Percentiles rank a stretch among this genome's conserved stretches.
These are phyloP conservation scores for Aspergillus indologenus DNA, from an alignment of 495 filamentous ascomycete species.

Conservation along the genomic window DNA sequence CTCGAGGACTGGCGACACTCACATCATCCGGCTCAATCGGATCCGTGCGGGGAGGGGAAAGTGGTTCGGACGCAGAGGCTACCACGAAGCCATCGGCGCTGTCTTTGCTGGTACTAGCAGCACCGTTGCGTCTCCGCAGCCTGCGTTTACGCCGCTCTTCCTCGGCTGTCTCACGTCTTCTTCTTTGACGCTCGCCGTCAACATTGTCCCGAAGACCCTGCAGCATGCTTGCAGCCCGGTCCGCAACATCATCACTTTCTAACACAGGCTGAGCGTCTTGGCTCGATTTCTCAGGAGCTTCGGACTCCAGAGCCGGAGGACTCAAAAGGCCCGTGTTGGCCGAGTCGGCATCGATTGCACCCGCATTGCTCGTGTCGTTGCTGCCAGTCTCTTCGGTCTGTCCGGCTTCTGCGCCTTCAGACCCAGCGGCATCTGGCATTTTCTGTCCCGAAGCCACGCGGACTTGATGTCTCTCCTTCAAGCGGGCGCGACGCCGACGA, in stretches of 20 bases:
- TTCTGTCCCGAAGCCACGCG: conserved; percentile 83
- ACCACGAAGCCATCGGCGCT: conserved; percentile 38
- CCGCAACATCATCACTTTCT: conserved; percentile 72
- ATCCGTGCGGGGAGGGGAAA: conserved; percentile 28
- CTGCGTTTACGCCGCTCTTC: conserved; percentile 63
- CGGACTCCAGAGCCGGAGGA: conserved; percentile 34
- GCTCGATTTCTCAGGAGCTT: conserved; percentile 33
- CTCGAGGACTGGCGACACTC: conserved; percentile 25
- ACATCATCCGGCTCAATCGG: conserved; percentile 24
- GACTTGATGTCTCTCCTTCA: conserved; percentile 91
- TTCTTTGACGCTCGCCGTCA: conserved; percentile 55
- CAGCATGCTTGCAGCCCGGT: conserved; percentile 77
- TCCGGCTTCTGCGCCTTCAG: conserved; percentile 31
- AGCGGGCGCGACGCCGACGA: conserved; percentile 75
- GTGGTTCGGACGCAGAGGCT: conserved; percentile 34
- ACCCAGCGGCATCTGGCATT: conserved; percentile 65
- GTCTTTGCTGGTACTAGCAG: conserved; percentile 46
- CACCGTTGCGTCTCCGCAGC: conserved; percentile 53
- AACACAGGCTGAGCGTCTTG: conserved; percentile 41
- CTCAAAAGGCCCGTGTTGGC: conserved; percentile 38
- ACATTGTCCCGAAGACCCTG: conserved; percentile 71
- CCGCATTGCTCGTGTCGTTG: conserved; percentile 21
- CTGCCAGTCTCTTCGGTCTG: conserved; percentile 25
- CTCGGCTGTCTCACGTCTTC: conserved; percentile 65
- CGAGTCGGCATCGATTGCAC: conserved; percentile 22